Evolutionary conservation across 192 early-diverging fungal species (phyloP), one percentile per base, ranked within the genome.

Genomic region (Allomyces javanicus): DNA sequence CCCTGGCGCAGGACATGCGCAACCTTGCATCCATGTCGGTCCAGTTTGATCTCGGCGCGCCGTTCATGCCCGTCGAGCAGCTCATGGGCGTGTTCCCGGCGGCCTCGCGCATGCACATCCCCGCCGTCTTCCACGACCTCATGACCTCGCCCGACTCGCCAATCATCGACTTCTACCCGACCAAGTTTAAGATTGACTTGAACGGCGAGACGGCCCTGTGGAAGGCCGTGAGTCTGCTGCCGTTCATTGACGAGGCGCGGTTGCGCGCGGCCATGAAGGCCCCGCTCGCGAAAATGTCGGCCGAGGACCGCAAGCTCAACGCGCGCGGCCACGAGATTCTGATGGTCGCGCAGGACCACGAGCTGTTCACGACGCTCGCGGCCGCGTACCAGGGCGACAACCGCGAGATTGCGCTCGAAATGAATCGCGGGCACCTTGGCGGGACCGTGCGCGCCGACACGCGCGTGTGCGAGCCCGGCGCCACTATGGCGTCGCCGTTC

Each of bases 21-120:
- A 82, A 92, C 72, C 75, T 99, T 66, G 82, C 74, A 58, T 73
- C 81, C 43, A 75, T 92, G 69, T 73, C 86, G 64, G 76, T 90
- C 67, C 70, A 86, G 40, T 93, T 98, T 68, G 87, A 96, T 23
- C 74, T 88, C 24, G 90, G 90, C 44, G 72, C 76, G 22, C 94
- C 96, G 1, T 86, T 99, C 67, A 79, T 77, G 4, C 96, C 94
- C 10, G 90, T 93, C 67, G 92, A 99, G 74, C 94, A 99, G 71
- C 73, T 97, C 22, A 99, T 97, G 94, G 89, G 92, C 66, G 96
- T 99, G 7, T 73, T 97, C 23, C 96, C 94, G 0, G 86, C 92
- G 25, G 86, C 81, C 45, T 70, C 69, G 77, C 11, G 69, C 69
- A 64, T 70, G 44, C 83, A 85, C 67, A 85, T 91, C 55, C 90